Evolutionary conservation across 1,284 basidiomycete genomes (phyloP), one percentile per base, ranked within the genome.

Genomic region (Ustilago crameri): DNA sequence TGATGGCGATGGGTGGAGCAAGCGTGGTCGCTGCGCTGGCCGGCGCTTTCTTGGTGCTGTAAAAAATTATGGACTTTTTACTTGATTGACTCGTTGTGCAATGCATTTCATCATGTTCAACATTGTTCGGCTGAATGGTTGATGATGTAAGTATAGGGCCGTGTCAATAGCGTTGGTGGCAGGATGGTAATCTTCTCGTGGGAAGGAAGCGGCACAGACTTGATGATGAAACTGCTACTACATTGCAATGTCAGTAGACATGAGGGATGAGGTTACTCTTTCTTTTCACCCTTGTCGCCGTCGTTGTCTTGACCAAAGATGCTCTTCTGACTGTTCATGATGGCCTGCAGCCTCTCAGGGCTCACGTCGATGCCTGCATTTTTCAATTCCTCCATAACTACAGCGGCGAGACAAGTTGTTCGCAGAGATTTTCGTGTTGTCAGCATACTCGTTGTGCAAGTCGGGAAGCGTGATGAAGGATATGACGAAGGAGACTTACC

Each of bases 371-470:
- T 47, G 23, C 78, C 78, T 14, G 71, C 75, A 27, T 79, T 74
- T 23, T 69, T 65, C 40, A 79, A 65, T 50, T 77, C 78, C n/a
- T 74, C 58, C 55, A 78, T 72, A n/a, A 76, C 78, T 79, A 46
- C 32, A 12, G 18, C 10, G 3, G n/a, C n/a, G n/a, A n/a, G n/a
- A n/a, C n/a, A n/a, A n/a, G n/a, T n/a, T 18, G 14, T 14, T 17
- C 1, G 9, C 18, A 24, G 27, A 5, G 24, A 12, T 4, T 22
- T 20, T 12, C 9, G 14, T 12, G 48, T 30, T 45, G 43, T 38
- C 42, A 44, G 47, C 23, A 7, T 26, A 8, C 34, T 12, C 18
- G 8, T 7, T n/a, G 7, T n/a, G n/a, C 37, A 40, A 12, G 32
- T 9, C 32, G n/a, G n/a, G n/a, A n/a, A n/a, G n/a, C n/a, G n/a